Evolutionary conservation across 2,329 filamentous ascomycete genomes (phyloP), one percentile per base, ranked within the genome.

Genomic region (Rhytidhysteron rufulum): DNA sequence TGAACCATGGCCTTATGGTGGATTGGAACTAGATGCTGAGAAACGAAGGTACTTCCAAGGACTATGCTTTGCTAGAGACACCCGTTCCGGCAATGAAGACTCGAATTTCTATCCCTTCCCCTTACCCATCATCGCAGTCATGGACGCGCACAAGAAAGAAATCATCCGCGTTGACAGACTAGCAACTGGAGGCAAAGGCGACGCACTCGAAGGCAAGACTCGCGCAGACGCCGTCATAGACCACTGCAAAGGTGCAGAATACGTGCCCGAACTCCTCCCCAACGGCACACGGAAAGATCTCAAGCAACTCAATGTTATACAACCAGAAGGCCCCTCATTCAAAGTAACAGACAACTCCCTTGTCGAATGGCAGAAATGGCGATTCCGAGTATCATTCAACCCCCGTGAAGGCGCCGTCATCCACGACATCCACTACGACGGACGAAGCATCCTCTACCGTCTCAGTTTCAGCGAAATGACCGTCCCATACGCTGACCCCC

Each of bases 291-390:
- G 70, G 16, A 61, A 65, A 32, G 68, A 71, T 40, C 53, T 72
- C 13, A 88, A 86, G 63, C 84, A 85, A 4, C 76, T 89, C 55
- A 79, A 87, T 50, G 80, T 91, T 33, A 73, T 79, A 1, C 86
- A 91, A 47, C 80, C 80, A 0, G 78, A 86, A 21, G 84, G 84
- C 0, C 75, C 83, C 0, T 84, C 79, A 2, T 88, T 88, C 62
- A 69, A 65, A 0, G 71, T 85, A 8, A 67, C 58, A 2, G 60
- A 70, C 19, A 63, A 70, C 20, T 65, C 62, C 13, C 49, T 69
- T 4, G 61, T 73, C 9, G 63, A 71, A 31, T 72, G 70, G 70
- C 67, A 73, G 51, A 72, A 71, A 49, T 73, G 70, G 69, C 41
- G 60, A 17, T 65, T 67, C 48, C 54, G 64, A 18, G 59, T 66